Percentiles rank a stretch among this genome's conserved stretches.
Evolutionary conservation across 805 yeast species (phyloP).

Genomic region (Kodamaea jinghongensis): DNA sequence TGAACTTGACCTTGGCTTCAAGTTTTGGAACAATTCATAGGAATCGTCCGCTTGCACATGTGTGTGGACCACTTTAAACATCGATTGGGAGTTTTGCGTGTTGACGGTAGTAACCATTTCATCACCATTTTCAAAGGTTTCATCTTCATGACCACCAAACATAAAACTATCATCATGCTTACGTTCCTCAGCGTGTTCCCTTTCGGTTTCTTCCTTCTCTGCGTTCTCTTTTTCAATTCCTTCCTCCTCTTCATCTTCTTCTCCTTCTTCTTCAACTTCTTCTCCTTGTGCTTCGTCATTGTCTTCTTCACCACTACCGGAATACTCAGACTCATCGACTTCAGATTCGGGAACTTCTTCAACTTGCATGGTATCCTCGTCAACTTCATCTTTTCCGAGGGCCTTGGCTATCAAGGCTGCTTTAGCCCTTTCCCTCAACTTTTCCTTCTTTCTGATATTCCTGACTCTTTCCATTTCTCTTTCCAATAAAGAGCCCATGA

Average conservation of each 20-base stretch:
- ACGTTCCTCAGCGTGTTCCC: conserved; percentile 15
- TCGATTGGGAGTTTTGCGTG: conserved; percentile 5
- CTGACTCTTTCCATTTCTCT: conserved; percentile 50
- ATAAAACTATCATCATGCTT: conserved; percentile 28
- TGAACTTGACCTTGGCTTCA: conserved; percentile 22
- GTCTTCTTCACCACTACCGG: conserved; percentile 17
- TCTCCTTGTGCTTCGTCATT: conserved; percentile 13
- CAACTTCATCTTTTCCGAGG: conserved; percentile 7
- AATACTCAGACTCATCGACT: conserved; percentile 18
- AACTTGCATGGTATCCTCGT: conserved; percentile 16
- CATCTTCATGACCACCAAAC: conserved; percentile 21
- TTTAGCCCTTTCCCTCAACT: conserved; percentile 35
- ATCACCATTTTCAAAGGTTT: conserved; percentile 10
- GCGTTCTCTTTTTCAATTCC: not conserved
- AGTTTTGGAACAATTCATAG: conserved; percentile 26
- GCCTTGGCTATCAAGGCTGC: conserved; percentile 25
- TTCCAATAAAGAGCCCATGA: conserved; percentile 45
- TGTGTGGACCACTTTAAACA: conserved; percentile 1
- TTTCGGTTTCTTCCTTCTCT: not conserved
- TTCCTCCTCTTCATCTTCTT: conserved; percentile 11
- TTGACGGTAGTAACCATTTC: conserved; percentile 16
- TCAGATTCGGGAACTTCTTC: conserved; percentile 19
- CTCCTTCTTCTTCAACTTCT: conserved; percentile 2
- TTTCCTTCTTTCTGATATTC: conserved; percentile 44
- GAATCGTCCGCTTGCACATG: conserved; percentile 5